Evolutionary conservation across 352 stramenopile genomes (phyloP).

Genomic region (Globisporangium parvum): DNA sequence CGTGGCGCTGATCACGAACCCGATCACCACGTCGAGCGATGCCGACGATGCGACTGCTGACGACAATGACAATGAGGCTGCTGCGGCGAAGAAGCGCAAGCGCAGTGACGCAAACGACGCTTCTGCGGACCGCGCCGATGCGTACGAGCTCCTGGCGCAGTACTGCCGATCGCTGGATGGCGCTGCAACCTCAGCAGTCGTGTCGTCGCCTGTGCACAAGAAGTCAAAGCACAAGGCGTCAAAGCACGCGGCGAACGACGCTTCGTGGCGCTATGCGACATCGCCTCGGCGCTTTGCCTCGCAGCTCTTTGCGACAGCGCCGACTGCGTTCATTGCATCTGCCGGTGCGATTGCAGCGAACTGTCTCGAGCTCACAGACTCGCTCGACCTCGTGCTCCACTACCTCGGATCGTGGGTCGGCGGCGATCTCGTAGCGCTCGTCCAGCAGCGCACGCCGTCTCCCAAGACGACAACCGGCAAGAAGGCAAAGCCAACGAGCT

Average conservation of each 20-base stretch:
- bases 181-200: not conserved
- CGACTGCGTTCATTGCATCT: slow-evolving; percentile 19
- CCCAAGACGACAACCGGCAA: not conserved
- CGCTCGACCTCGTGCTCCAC: slow-evolving; percentile 34
- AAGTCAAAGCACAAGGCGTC: slow-evolving; percentile 5
- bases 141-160: slow-evolving; percentile 29
- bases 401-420: slow-evolving; percentile 44
- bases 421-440: slow-evolving; percentile 26
- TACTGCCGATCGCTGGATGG: slow-evolving; percentile 17
- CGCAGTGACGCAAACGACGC: not conserved
- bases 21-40: not conserved
- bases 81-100: slow-evolving; percentile 19
- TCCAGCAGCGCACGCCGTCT: not conserved
- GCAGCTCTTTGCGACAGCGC: slow-evolving; percentile 19
- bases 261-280: slow-evolving; percentile 5
- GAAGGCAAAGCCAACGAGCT: slow-evolving; percentile 19
- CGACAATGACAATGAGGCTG: not conserved
- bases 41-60: not conserved
- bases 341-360: slow-evolving; percentile 38
- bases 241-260: not conserved
- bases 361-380: slow-evolving; percentile 20
- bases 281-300: not conserved
- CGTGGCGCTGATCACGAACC: slow-evolving; percentile 31
- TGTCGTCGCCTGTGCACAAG: not conserved
- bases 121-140: slow-evolving; percentile 13